Evolutionary conservation across 2,329 filamentous ascomycete species (phyloP).

Genomic region (Neofusicoccum parvum): DNA sequence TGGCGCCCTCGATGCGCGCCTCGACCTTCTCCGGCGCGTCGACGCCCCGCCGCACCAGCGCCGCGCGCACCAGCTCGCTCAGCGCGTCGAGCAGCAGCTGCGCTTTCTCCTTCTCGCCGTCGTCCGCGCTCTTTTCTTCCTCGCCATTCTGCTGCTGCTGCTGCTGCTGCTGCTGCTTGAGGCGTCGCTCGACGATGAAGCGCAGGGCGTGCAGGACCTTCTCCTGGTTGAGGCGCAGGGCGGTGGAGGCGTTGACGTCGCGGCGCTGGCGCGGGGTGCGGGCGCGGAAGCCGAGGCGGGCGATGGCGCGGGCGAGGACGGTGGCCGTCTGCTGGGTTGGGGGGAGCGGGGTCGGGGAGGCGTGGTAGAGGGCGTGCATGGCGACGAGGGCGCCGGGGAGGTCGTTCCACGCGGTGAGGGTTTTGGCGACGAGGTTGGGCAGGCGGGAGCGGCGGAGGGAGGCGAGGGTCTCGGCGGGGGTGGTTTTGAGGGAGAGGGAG

Average conservation of each 20-base stretch:
- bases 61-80: slow-evolving; percentile 4
- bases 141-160: not conserved
- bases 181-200: not conserved
- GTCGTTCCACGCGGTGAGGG: slow-evolving; percentile 38
- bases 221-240: not conserved
- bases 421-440: slow-evolving; percentile 34
- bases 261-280: slow-evolving; percentile 5
- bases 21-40: not conserved
- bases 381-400: slow-evolving; percentile 38
- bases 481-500: not conserved
- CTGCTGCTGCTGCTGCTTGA: not conserved
- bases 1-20: not conserved
- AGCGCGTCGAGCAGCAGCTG: slow-evolving; percentile 1
- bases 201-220: not conserved
- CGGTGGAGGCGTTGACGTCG: not conserved
- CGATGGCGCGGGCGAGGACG: slow-evolving; percentile 33
- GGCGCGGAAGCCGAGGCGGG: slow-evolving; percentile 32
- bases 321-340: slow-evolving; percentile 28
- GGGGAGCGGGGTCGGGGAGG: slow-evolving; percentile 29
- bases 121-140: too few species aligned
- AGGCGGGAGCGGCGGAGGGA: slow-evolving; percentile 27
- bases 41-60: not conserved
- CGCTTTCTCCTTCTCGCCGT: not conserved
- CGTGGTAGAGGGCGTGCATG: slow-evolving; percentile 33
- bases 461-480: not conserved